A percentile compares a stretch with the other conserved stretches of the same genome.
phyloP scores from a whole-genome alignment of 2,329 filamentous ascomycete species.

The Akanthomyces dipterigenus region DNA sequence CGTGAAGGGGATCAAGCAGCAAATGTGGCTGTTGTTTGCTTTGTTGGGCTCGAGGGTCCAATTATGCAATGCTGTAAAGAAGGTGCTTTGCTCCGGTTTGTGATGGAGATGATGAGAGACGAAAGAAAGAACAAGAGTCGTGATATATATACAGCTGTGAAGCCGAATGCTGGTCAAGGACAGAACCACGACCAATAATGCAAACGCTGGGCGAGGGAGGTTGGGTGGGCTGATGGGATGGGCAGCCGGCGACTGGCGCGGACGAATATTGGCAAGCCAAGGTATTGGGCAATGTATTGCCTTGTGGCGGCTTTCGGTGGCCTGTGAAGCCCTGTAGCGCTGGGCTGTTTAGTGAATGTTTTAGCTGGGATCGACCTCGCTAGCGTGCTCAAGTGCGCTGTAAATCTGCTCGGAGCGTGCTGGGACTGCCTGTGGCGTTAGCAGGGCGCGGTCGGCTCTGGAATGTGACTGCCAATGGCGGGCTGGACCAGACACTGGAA shows the following conservation, averaged over 20 bases:
- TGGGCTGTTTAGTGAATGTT: not conserved
- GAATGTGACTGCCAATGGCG: conserved; percentile 3
- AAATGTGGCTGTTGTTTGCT: not conserved
- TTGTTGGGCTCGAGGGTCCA: not conserved
- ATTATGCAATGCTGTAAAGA: not conserved
- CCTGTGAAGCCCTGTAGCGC: not conserved
- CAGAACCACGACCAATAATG: conserved; percentile 3
- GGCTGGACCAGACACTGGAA: not conserved
- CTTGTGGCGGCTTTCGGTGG: not conserved
- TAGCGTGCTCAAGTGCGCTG: not conserved
- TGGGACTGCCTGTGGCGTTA: not conserved
- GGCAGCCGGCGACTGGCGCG: not conserved
- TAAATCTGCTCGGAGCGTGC: not conserved
- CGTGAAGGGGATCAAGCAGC: not conserved
- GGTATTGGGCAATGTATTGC: not conserved
- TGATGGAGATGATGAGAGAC: not conserved
- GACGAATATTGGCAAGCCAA: not conserved
- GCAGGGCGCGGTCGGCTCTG: not conserved
- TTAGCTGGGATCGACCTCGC: not conserved
- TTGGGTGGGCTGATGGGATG: not conserved
- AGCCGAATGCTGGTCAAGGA: not conserved
- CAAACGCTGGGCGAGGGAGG: not conserved
- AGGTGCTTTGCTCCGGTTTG: not conserved
- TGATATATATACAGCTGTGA: conserved; percentile 2
- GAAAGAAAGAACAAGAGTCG: not conserved